phyloP scores from a whole-genome alignment of 208 protist species.

The Endotrypanum monterogeii region DNA sequence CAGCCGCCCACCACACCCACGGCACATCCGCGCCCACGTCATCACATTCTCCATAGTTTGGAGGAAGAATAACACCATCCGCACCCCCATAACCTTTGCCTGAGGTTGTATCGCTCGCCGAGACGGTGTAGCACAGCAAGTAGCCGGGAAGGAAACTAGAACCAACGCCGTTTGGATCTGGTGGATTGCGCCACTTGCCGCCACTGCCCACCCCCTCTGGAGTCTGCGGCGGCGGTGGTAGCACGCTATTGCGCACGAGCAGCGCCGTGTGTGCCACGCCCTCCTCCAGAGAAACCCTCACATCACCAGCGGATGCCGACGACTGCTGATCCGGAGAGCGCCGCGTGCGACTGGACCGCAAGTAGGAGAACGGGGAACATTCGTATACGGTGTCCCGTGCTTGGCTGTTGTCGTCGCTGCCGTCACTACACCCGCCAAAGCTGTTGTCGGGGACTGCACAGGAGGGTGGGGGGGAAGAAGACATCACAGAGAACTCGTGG shows the following conservation, averaged over 20 bases:
- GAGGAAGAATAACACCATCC: too few species aligned
- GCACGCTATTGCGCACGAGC: constrained; percentile 28
- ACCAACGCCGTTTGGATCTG: background rate
- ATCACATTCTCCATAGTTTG: background rate
- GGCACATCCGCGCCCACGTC: constrained; percentile 25
- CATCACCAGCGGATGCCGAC: background rate
- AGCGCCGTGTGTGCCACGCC: constrained; percentile 24
- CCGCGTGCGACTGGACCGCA: constrained; percentile 2
- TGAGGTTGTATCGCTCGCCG: background rate
- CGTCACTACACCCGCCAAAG: background rate
- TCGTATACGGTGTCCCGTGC: background rate
- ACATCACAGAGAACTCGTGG: background rate
- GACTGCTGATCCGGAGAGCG: background rate
- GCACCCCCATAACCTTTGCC: background rate
- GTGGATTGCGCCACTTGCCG: background rate
- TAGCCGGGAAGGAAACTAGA: background rate
- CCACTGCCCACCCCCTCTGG: background rate
- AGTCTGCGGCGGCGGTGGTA: constrained; percentile 29
- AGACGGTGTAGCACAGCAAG: background rate
- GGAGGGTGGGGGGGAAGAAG: background rate
- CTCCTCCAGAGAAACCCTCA: background rate
- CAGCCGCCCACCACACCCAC: constrained; percentile 77
- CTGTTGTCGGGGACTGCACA: background rate
- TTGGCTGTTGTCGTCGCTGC: background rate
- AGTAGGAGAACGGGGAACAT: constrained; percentile 8